These are phyloP conservation scores for Taiozyma sp. DNA, from an alignment of 1,139 yeast genomes.

Conservation along the genomic window DNA sequence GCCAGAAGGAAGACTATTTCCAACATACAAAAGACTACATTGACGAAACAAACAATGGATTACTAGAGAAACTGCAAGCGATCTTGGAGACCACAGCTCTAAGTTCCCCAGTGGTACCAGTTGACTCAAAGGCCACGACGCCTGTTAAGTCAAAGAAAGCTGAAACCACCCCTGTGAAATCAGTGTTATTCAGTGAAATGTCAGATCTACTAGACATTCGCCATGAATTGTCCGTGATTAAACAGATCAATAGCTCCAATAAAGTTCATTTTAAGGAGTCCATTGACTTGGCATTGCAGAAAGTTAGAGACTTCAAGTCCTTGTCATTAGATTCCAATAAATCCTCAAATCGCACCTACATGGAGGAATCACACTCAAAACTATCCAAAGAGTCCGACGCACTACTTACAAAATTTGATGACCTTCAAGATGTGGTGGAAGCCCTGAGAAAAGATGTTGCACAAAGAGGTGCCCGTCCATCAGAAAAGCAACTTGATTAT, in stretches of 20 bases:
- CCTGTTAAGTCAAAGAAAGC: background rate
- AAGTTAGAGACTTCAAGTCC: constrained; percentile 45
- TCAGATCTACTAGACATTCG: constrained; percentile 37
- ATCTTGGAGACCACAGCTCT: constrained; percentile 17
- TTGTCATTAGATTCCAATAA: constrained; percentile 30
- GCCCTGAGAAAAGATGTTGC: constrained; percentile 90
- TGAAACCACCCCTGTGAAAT: background rate
- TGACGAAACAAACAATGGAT: constrained; percentile 26
- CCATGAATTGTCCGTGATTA: constrained; percentile 58
- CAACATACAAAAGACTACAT: constrained; percentile 29
- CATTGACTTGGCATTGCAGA: constrained; percentile 40
- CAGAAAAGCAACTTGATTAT: constrained; percentile 64
- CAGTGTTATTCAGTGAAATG: constrained; percentile 9
- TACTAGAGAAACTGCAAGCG: constrained; percentile 29
- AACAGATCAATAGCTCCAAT: constrained; percentile 50
- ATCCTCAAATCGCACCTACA: constrained; percentile 54
- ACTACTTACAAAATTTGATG: constrained; percentile 79
- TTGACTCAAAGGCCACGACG: background rate
- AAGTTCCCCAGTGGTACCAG: background rate
- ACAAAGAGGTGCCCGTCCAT: constrained; percentile 82
- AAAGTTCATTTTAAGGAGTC: constrained; percentile 39
- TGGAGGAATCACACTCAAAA: constrained; percentile 72
- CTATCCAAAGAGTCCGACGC: constrained; percentile 75
- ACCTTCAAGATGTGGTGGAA: constrained; percentile 87
- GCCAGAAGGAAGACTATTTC: constrained; percentile 27